Evolutionary conservation across 805 yeast genomes (phyloP), one percentile per base, ranked within the genome.

Genomic region (Lipomyces lipofer): DNA sequence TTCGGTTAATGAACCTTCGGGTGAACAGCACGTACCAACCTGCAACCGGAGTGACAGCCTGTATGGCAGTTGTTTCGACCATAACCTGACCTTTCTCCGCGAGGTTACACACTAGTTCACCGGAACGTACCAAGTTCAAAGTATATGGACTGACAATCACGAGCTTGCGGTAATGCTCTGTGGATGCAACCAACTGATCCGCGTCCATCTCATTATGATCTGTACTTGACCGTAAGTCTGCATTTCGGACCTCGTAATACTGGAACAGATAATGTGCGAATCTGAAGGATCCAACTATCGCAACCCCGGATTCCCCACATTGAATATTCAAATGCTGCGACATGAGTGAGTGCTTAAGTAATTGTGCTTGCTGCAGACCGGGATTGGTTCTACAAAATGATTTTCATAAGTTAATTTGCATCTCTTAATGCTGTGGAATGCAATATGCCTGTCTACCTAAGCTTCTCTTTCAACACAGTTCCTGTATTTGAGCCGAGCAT

Each of bases 301-400:
- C 49, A 8, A 33, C 29, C 12, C 29, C 29, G 7, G 15, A 15
- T 32, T 36, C 32, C 13, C 49, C 24, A 28, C 33, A 21, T 4
- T 33, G 12, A 1, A 21, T 4, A 12, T 19, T 10, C 21, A 46
- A 15, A 15, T 36, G 24, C 21, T 27, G 13, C 13, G 49, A 27
- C 21, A 33, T 24, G 2, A 25, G 32, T 21, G 44, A 46, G 29
- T 33, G 32, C 25, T 36, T 33, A 24, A 46, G 19, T 1, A 36
- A 21, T n/a, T 33, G 15, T 22, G 49, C 43, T 32, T 46, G 43
- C 45, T 17, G 25, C 21, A 33, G 12, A 17, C 45, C 43, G 19
- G 32, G 45, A 42, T 8, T 15, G 40, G 17, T 12, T 35, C 40
- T 35, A 35, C 17, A 9, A 35, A 13, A 35, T 8, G 13, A 7